A percentile compares a stretch with the other conserved stretches of the same genome.
These are phyloP conservation scores for Chrysosphaeria jannelii DNA, from an alignment of 2,329 filamentous ascomycete species.

Conservation along the genomic window DNA sequence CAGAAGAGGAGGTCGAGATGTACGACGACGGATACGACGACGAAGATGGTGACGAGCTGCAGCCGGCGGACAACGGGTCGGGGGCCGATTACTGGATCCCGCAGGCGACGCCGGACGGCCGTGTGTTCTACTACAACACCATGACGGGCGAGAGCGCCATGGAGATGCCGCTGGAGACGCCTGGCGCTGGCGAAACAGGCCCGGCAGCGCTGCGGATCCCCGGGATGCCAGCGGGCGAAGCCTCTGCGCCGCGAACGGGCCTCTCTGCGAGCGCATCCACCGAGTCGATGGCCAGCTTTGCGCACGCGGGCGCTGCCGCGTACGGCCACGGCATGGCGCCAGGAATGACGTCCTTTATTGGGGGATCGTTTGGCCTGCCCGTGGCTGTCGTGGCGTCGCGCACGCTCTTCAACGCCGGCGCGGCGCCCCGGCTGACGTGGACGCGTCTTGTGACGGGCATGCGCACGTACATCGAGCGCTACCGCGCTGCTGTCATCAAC, in stretches of 20 bases:
- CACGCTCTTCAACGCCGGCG: constrained; percentile 77
- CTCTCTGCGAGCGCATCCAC: constrained; percentile 71
- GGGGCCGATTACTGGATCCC: constrained; percentile 96
- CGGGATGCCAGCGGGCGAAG: too few relatives aligned
- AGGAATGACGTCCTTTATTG: constrained; percentile 35
- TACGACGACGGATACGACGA: constrained; percentile 39
- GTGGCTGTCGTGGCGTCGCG: constrained; percentile 34
- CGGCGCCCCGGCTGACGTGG: constrained; percentile 59
- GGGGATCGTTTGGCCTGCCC: constrained; percentile 23
- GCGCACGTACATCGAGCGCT: constrained; percentile 67
- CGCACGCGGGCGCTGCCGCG: too few relatives aligned
- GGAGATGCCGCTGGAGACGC: constrained; percentile 81
- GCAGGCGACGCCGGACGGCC: constrained; percentile 76
- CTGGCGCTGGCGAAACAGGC: constrained; percentile 49
- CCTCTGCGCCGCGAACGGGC: too few relatives aligned
- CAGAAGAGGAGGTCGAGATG: constrained; percentile 30
- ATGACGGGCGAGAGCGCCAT: constrained; percentile 84
- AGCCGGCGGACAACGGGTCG: constrained; percentile 43
- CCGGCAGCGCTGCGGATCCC: too few relatives aligned
- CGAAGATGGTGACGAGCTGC: constrained; percentile 32
- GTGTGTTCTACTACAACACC: constrained; percentile 94
- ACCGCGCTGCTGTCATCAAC: constrained; percentile 64
- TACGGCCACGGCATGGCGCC: constrained; percentile 23
- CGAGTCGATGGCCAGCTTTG: too few relatives aligned
- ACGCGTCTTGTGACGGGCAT: constrained; percentile 73